These are phyloP conservation scores for Beauveria scarabaeidicola DNA, from an alignment of 2,329 filamentous ascomycete species.

Conservation along the genomic window DNA sequence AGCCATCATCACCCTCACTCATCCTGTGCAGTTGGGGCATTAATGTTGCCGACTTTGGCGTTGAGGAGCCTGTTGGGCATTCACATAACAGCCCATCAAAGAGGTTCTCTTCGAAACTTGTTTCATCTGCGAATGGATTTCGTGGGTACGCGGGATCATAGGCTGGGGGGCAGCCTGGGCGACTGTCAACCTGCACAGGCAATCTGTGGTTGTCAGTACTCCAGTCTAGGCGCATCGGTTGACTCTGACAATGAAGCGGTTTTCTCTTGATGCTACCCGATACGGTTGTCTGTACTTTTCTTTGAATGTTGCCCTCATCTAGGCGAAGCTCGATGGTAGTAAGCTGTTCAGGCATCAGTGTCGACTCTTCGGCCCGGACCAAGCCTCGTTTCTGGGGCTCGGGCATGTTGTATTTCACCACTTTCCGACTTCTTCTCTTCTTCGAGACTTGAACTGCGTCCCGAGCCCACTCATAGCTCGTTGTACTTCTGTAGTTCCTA, in stretches of 20 bases:
- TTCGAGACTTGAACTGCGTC: background rate
- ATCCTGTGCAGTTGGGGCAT: background rate
- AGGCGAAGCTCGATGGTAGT: conserved; percentile 24
- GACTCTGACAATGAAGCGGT: conserved; percentile 20
- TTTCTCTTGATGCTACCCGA: conserved; percentile 23
- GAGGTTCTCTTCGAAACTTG: conserved; percentile 29
- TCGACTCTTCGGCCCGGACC: background rate
- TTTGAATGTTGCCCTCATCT: conserved; percentile 27
- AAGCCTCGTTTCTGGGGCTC: background rate
- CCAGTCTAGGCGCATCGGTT: background rate
- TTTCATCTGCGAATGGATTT: conserved; percentile 25
- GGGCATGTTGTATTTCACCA: background rate
- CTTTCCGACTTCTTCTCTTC: background rate
- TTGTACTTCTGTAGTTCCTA: background rate
- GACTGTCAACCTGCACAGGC: background rate
- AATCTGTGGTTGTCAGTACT: background rate
- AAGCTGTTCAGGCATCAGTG: conserved; percentile 12
- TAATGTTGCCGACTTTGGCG: conserved; percentile 22
- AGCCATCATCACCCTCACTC: background rate
- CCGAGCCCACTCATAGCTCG: background rate
- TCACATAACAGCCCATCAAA: conserved; percentile 29
- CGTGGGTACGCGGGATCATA: background rate
- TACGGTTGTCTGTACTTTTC: conserved; percentile 26
- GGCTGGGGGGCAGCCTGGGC: conserved; percentile 15
- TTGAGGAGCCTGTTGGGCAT: conserved; percentile 29